phyloP scores from a whole-genome alignment of 306 rosid species.

The Clitoria ternatea region DNA sequence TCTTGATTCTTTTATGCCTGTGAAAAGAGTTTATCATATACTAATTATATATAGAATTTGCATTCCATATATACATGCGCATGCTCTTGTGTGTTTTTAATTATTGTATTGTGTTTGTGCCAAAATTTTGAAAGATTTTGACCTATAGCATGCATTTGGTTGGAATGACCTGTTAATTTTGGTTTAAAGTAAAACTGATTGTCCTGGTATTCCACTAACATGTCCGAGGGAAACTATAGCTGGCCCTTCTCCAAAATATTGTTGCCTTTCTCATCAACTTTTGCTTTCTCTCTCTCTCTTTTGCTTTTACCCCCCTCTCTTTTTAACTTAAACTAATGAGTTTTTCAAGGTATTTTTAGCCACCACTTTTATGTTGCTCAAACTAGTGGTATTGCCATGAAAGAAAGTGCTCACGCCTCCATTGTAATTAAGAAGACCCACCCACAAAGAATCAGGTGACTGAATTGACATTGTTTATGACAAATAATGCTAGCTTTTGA shows the following conservation, averaged over 20 bases:
- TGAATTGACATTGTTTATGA: background rate
- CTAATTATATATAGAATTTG: background rate
- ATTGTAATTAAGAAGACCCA: background rate
- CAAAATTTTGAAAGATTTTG: background rate
- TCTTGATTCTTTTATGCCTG: background rate
- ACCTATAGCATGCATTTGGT: background rate
- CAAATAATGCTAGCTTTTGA: constrained; percentile 14
- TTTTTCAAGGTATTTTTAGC: constrained; percentile 12
- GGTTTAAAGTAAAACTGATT: constrained; percentile 21
- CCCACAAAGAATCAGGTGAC: background rate
- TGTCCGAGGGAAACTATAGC: constrained; percentile 37
- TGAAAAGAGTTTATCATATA: too few relatives aligned
- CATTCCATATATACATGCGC: background rate
- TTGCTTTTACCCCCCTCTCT: background rate
- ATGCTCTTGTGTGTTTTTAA: background rate
- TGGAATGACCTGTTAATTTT: background rate
- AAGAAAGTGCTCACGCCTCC: constrained; percentile 11
- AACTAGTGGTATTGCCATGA: constrained; percentile 12
- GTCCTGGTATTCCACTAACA: constrained; percentile 46
- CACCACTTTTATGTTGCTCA: constrained; percentile 14
- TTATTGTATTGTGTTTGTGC: background rate
- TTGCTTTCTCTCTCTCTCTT: background rate
- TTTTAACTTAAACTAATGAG: background rate
- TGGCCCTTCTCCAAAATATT: constrained; percentile 40
- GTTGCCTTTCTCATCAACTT: constrained; percentile 40